phyloP scores from a whole-genome alignment of 768 basidiomycete genomes.

The Pisolithus sp. region DNA sequence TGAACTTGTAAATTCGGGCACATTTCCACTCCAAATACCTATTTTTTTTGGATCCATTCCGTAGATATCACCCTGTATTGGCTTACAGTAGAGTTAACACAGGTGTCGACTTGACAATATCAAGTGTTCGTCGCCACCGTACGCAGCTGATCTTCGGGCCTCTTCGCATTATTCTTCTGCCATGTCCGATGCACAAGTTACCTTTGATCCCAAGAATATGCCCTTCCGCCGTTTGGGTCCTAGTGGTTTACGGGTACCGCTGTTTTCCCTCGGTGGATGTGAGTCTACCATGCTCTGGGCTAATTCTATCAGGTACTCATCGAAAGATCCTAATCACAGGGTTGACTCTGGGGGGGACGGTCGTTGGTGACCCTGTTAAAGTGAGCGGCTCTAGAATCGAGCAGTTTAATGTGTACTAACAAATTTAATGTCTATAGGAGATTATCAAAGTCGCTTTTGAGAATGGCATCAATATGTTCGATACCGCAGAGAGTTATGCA shows the following conservation, averaged over 20 bases:
- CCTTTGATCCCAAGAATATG: conserved; percentile 35
- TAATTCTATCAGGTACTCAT: neutral
- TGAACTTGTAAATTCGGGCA: too few relatives aligned
- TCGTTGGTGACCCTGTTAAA: conserved; percentile 49
- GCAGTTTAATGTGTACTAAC: neutral
- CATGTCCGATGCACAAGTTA: conserved; percentile 24
- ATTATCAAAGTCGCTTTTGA: conserved; percentile 51
- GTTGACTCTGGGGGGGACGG: conserved; percentile 43
- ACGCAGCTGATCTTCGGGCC: too few relatives aligned
- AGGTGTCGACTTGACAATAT: too few relatives aligned
- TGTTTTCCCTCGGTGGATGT: conserved; percentile 50
- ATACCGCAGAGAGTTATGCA: conserved; percentile 41
- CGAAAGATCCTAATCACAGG: conserved; percentile 15
- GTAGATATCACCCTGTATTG: too few relatives aligned
- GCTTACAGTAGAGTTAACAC: too few relatives aligned
- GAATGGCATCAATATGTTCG: conserved; percentile 45
- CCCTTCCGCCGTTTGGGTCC: conserved; percentile 38
- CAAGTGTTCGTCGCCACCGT: too few relatives aligned
- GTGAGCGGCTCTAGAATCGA: conserved; percentile 8
- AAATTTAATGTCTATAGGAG: conserved; percentile 27
- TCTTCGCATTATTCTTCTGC: neutral
- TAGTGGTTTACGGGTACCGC: conserved; percentile 43
- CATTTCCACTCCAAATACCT: too few relatives aligned
- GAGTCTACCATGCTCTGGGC: conserved; percentile 1
- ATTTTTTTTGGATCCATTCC: too few relatives aligned